Percentiles rank a stretch among this genome's conserved stretches.
These are phyloP conservation scores for Benincasa hispida DNA, from an alignment of 306 rosid species.

Conservation along the genomic window DNA sequence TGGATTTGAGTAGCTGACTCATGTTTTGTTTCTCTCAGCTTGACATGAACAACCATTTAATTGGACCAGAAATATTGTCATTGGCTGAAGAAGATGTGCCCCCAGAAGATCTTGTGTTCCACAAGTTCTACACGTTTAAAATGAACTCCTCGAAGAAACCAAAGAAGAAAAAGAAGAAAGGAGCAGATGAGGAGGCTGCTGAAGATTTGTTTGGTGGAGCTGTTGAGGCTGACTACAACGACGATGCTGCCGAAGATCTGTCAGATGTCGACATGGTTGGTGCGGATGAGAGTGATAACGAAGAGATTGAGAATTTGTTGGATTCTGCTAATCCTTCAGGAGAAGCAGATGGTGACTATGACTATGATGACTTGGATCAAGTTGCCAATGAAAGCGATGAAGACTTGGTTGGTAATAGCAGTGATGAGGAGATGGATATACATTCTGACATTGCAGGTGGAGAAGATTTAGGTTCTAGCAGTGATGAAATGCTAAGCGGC, in stretches of 20 bases:
- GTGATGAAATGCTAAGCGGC: conserved; percentile 15
- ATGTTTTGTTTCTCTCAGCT: conserved; percentile 33
- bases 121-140: conserved; percentile 73
- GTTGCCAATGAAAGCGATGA: conserved; percentile 65
- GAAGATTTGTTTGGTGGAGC: conserved; percentile 36
- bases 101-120: conserved; percentile 91
- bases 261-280: conserved; percentile 24
- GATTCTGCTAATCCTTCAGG: conserved; percentile 42
- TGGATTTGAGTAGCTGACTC: conserved; percentile 9
- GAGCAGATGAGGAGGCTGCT: conserved; percentile 47
- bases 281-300: conserved; percentile 73
- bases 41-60: conserved; percentile 49
- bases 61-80: conserved; percentile 69
- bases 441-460: conserved; percentile 41
- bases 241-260: conserved; percentile 27
- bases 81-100: conserved; percentile 83
- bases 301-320: conserved; percentile 72
- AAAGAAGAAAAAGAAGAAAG: conserved; percentile 69
- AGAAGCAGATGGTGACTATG: conserved; percentile 50
- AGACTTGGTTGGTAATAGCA: conserved; percentile 54
- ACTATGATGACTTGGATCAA: conserved; percentile 71
- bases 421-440: conserved; percentile 53
- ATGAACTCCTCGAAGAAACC: conserved; percentile 47
- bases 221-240: conserved; percentile 21
- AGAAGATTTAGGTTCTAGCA: conserved; percentile 25